Conservation (phyloP, 1,284 basidiomycete species). For the Schizophyllum commune region DNA sequence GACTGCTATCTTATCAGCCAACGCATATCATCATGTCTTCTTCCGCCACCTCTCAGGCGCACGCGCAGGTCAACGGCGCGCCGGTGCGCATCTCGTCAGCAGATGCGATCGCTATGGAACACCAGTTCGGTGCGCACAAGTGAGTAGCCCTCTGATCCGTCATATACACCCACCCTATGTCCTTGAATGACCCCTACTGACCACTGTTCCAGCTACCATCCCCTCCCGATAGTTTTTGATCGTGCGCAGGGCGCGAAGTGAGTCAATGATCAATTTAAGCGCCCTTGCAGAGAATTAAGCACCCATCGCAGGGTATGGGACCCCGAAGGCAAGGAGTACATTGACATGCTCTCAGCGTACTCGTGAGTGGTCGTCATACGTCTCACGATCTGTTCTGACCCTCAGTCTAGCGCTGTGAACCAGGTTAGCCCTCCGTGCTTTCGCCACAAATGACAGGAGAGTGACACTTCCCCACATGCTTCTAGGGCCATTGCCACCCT, state of each 20-base stretch:
- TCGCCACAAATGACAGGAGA: background rate
- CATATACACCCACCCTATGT: conserved; percentile 10
- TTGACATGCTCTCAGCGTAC: conserved; percentile 96
- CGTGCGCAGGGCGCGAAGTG: conserved; percentile 84
- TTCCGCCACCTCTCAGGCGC: background rate
- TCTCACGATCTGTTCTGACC: conserved; percentile 1
- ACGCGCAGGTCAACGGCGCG: background rate
- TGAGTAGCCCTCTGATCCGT: conserved; percentile 35
- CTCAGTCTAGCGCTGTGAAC: conserved; percentile 65
- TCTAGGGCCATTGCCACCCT: conserved; percentile 92
- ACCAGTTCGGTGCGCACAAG: conserved; percentile 84
- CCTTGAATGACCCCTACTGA: conserved; percentile 19
- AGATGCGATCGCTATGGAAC: conserved; percentile 77
- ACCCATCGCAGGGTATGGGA: conserved; percentile 75
- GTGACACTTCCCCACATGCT: conserved; percentile 6
- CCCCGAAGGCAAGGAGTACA: conserved; percentile 88
- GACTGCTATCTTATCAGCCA: background rate
- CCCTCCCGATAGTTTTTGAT: conserved; percentile 92
- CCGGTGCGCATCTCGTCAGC: conserved; percentile 36
- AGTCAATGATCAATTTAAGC: conserved; percentile 21
- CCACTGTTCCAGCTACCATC: conserved; percentile 77
- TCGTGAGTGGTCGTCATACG: conserved; percentile 52
- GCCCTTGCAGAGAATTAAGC: conserved; percentile 2
- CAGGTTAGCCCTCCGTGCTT: conserved; percentile 43
- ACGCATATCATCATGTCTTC: background rate